phyloP scores from a whole-genome alignment of 768 basidiomycete species.

The Tylopilus plumbeoviolaceoides region DNA sequence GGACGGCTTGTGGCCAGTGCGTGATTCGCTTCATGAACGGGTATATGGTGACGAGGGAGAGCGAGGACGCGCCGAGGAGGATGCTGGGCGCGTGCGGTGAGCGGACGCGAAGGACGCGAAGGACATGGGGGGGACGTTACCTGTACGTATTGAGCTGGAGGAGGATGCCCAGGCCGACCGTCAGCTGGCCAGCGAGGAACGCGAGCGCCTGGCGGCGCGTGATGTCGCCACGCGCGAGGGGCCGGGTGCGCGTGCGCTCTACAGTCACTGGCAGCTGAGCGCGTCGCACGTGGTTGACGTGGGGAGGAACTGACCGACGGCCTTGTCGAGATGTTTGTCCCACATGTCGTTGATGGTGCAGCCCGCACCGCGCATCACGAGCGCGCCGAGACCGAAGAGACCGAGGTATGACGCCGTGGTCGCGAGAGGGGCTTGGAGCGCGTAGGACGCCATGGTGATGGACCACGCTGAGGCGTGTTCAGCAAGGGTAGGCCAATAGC shows the following conservation, averaged over 20 bases:
- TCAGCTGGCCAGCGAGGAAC: conserved; percentile 81
- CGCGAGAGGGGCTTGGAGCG: conserved; percentile 59
- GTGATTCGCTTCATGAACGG: conserved; percentile 98
- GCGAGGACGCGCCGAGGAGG: conserved; percentile 83
- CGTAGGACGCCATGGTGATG: conserved; percentile 93
- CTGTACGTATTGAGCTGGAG: conserved; percentile 95
- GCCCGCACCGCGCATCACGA: conserved; percentile 96
- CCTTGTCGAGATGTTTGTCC: conserved; percentile 89
- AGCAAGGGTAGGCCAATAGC: not conserved
- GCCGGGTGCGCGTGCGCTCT: conserved; percentile 87
- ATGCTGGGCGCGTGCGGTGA: conserved; percentile 50
- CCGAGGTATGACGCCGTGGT: conserved; percentile 71
- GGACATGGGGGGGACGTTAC: conserved; percentile 34
- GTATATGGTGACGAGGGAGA: conserved; percentile 84
- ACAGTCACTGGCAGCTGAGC: not conserved
- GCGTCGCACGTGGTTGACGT: too few species aligned
- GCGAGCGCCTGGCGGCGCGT: conserved; percentile 67
- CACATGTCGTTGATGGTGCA: conserved; percentile 99
- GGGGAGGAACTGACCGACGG: conserved; percentile 61
- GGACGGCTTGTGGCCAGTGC: conserved; percentile 93
- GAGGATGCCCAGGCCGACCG: conserved; percentile 78
- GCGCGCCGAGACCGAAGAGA: conserved; percentile 84
- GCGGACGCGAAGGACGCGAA: too few species aligned
- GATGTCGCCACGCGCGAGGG: conserved; percentile 82
- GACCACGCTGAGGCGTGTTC: conserved; percentile 73